Percentiles rank a stretch among this genome's conserved stretches.
phyloP scores from a whole-genome alignment of 345 rosid species.

The Luvunga scandens region DNA sequence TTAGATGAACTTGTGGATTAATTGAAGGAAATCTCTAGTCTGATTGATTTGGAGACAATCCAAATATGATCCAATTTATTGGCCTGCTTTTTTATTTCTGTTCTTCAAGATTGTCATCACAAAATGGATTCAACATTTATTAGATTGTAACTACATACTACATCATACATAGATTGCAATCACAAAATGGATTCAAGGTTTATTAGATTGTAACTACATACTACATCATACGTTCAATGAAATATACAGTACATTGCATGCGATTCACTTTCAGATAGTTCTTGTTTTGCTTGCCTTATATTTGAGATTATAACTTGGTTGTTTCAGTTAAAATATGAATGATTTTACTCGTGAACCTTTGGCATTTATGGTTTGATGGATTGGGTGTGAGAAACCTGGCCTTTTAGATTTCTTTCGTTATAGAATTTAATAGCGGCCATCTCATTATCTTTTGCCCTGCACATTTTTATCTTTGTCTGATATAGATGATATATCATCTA shows the following conservation, averaged over 20 bases:
- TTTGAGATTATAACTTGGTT: neutral
- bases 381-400: neutral
- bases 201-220: no score
- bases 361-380: neutral
- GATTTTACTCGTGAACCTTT: neutral
- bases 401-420: neutral
- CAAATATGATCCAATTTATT: neutral
- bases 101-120: neutral
- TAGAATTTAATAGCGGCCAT: neutral
- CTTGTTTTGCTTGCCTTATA: neutral
- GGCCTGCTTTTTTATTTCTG: neutral
- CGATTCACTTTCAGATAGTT: neutral
- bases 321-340: neutral
- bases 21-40: neutral
- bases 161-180: no score
- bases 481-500: neutral
- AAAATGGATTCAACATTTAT: neutral
- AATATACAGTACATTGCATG: neutral
- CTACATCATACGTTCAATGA: neutral
- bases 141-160: constrained; percentile 2
- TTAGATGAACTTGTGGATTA: neutral
- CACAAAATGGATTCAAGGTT: no score
- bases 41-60: neutral
- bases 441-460: neutral
- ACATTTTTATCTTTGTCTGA: neutral